Percentiles rank a stretch among this genome's conserved stretches.
Conservation (phyloP, 1,284 basidiomycete genomes). For the Veloboletus limbatus region DNA sequence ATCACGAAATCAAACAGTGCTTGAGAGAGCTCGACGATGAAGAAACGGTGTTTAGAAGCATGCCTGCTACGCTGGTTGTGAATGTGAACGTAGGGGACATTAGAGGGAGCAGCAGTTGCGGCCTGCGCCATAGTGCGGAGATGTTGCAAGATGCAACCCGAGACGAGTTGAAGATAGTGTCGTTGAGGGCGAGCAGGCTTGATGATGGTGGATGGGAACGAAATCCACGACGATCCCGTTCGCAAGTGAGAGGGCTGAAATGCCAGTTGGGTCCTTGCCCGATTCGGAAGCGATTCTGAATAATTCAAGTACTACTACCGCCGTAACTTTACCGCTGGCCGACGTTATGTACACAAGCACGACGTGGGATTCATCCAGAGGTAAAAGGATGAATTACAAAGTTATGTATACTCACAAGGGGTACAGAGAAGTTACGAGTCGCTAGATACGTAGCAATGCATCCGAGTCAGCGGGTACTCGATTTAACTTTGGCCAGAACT, state of each 20-base stretch:
- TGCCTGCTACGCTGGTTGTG: slow-evolving; percentile 35
- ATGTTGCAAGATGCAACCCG: too few species aligned
- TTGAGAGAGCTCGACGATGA: slow-evolving; percentile 62
- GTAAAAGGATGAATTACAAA: neutral
- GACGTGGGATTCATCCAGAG: neutral
- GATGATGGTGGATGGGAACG: slow-evolving; percentile 19
- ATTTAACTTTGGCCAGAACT: slow-evolving; percentile 21
- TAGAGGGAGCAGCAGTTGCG: slow-evolving; percentile 19
- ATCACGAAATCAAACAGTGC: slow-evolving; percentile 83
- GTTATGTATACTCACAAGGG: slow-evolving; percentile 14
- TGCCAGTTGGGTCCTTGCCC: slow-evolving; percentile 21
- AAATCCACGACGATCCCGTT: slow-evolving; percentile 30
- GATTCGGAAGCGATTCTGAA: slow-evolving; percentile 26
- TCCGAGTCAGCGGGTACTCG: slow-evolving; percentile 15
- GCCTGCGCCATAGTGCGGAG: slow-evolving; percentile 28
- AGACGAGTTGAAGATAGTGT: too few species aligned
- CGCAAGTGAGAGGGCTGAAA: slow-evolving; percentile 21
- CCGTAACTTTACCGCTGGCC: too few species aligned
- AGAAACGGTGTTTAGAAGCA: slow-evolving; percentile 56
- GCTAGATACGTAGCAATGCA: slow-evolving; percentile 11
- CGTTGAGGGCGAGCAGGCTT: slow-evolving; percentile 2
- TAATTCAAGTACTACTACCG: too few species aligned
- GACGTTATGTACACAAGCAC: slow-evolving; percentile 14
- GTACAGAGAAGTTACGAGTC: slow-evolving; percentile 15
- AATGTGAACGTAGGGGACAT: slow-evolving; percentile 25